Conservation (phyloP, 176 grass and related monocot species). For the Otatea glauca region DNA sequence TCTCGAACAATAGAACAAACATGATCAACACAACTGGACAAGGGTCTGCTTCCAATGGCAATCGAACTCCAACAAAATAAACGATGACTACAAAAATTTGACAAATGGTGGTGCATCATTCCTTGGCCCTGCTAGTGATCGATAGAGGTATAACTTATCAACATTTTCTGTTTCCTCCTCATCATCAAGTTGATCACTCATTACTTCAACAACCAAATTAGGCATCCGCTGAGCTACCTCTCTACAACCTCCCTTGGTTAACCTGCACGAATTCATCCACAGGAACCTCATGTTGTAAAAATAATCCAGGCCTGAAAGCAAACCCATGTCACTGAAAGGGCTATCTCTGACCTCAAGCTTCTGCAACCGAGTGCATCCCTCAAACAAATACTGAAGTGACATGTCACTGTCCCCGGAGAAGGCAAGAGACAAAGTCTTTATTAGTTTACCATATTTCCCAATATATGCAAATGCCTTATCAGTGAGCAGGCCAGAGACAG, state of each 20-base stretch:
- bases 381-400: conserved; percentile 71
- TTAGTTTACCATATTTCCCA: conserved; percentile 63
- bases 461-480: conserved; percentile 83
- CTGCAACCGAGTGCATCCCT: conserved; percentile 75
- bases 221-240: conserved; percentile 67
- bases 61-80: too few species aligned
- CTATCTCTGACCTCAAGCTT: conserved; percentile 93
- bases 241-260: conserved; percentile 69
- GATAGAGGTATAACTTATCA: conserved; percentile 84
- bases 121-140: conserved; percentile 71
- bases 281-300: conserved; percentile 91
- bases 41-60: conserved; percentile 29
- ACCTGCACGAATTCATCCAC: conserved; percentile 89
- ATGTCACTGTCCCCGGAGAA: conserved; percentile 80
- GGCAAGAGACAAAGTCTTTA: conserved; percentile 84
- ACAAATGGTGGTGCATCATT: conserved; percentile 69
- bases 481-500: conserved; percentile 76
- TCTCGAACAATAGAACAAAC: conserved; percentile 40
- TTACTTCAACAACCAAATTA: conserved; percentile 77
- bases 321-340: conserved; percentile 69
- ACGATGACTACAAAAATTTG: conserved; percentile 67
- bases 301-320: conserved; percentile 71
- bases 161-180: conserved; percentile 50
- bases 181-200: conserved; percentile 52
- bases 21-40: not conserved